Base-by-base conservation (phyloP, 805 yeast species). In the Candida sphagnicola region DNA sequence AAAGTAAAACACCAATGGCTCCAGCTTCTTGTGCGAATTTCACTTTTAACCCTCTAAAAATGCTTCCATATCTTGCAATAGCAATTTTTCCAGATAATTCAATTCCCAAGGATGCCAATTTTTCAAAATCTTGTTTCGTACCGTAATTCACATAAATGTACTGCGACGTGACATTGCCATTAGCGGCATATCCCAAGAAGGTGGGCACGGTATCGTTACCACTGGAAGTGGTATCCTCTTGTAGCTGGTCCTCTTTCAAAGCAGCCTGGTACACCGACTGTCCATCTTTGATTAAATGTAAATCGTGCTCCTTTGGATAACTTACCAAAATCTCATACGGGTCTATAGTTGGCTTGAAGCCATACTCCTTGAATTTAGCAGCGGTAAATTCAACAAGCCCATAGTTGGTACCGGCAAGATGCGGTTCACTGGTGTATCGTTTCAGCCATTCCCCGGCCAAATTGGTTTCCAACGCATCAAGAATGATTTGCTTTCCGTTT, bases 71-170 rank as follows among this genome's bases (percentile, higher is more conserved):
- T 44, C 87, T 64, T 4, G 75, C 69, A 12, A 85, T 67, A 33
- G 73, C 86, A 23, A 84, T 77, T 42, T 76, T 79, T n/a, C 73
- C 77, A 15, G 61, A 58, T 4, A 78, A 59, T 24, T 67, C 66
- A 18, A 79, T 65, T 4, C 70, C 70, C 19, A 61, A 49, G 2
- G 55, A 47, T 11, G 56, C 39, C 35, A 82, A 58, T 2, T 41
- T 28, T 4, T 54, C 62, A 44, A 81, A 83, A 51, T 84, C 90
- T 12, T 73, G 72, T 1, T 49, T 41, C 0, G 71, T 59, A 1
- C 85, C 91, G 54, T 78, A 80, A 48, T 82, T 82, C 5, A 70
- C 83, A 54, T 67, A 82, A 0, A 82, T 69, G 47, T 62, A 84
- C 28, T 67, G 62, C 0, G 78, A 74, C 3, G 75, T 70, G 10